Evolutionary conservation across 805 yeast genomes (phyloP), one percentile per base, ranked within the genome.

Genomic region (Yarrowia divulgata): DNA sequence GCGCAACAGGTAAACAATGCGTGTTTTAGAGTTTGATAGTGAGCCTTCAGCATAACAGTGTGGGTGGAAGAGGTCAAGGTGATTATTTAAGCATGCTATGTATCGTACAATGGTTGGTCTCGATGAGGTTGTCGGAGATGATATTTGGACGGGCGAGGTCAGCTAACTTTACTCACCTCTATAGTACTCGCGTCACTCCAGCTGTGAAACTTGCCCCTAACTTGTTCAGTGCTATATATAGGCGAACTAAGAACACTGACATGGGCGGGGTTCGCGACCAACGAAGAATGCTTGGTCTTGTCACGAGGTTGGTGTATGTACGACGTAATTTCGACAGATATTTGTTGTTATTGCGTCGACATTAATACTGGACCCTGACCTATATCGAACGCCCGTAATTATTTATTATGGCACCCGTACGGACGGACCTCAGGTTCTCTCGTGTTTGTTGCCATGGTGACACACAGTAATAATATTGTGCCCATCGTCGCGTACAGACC

Each of bases 1-100:
- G 60, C 60, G 60, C 60, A 39, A 2, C 60, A 54, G 60, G 60
- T 54, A 54, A 54, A 54, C 60, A 54, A 54, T 39, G 60, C 45
- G 60, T 39, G 60, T 39, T 54, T 54, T 52, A 52, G 18, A 19
- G 58, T 52, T 52, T 37, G 58, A 52, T 52, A 52, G 32, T 19
- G 43, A 37, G n/a, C 9, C 8, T 16, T n/a, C n/a, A 46, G 18
- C 50, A 50, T 18, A 50, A 50, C 42, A 50, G 9, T 23, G 50
- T 12, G 7, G 12, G 7, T 46, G 19, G 4, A 18, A 43, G 23
- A 23, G 13, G 46, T 43, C 46, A n/a, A 18, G 49, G 19, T 19
- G 49, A 43, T 8, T 5, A 37, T 23, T 23, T 4, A 23, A 23
- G 29, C 29, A 23, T 23, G 29, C 29, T 23, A 23, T 4, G 29